Evolutionary conservation across 306 rosid genomes (phyloP).

Genomic region (Inga leiocalycina): DNA sequence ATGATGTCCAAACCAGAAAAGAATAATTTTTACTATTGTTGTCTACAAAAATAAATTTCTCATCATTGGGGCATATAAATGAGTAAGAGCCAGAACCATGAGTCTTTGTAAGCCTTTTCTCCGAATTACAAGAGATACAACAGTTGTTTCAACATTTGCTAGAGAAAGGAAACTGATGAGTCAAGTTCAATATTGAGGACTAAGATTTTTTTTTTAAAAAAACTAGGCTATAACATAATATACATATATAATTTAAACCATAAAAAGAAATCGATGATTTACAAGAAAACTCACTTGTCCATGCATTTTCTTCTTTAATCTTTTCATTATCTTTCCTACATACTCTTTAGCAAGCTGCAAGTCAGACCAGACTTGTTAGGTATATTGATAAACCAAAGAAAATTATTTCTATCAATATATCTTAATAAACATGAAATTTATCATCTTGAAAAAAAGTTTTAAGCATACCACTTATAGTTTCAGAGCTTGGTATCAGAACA

Average conservation of each 20-base stretch:
- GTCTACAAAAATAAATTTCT: slow-evolving; percentile 73
- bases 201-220: too few species aligned
- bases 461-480: too few species aligned
- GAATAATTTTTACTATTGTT: slow-evolving; percentile 55
- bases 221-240: too few species aligned
- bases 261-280: slow-evolving; percentile 14
- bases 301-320: slow-evolving; percentile 81
- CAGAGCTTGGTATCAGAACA: too few species aligned
- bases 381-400: slow-evolving; percentile 2
- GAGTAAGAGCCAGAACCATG: slow-evolving; percentile 86
- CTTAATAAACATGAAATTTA: neutral
- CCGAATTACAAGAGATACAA: slow-evolving; percentile 67
- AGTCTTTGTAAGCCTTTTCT: slow-evolving; percentile 63
- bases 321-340: slow-evolving; percentile 72
- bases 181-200: neutral
- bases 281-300: slow-evolving; percentile 70
- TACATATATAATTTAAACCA: neutral
- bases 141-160: slow-evolving; percentile 71
- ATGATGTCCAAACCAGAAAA: neutral
- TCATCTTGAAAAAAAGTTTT: neutral
- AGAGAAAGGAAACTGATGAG: neutral
- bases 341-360: slow-evolving; percentile 85
- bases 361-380: slow-evolving; percentile 20
- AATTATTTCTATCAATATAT: neutral
- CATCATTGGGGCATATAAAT: slow-evolving; percentile 73